Evolutionary conservation across 2,329 filamentous ascomycete genomes (phyloP), one percentile per base, ranked within the genome.

Genomic region (Dactylellina sp.): DNA sequence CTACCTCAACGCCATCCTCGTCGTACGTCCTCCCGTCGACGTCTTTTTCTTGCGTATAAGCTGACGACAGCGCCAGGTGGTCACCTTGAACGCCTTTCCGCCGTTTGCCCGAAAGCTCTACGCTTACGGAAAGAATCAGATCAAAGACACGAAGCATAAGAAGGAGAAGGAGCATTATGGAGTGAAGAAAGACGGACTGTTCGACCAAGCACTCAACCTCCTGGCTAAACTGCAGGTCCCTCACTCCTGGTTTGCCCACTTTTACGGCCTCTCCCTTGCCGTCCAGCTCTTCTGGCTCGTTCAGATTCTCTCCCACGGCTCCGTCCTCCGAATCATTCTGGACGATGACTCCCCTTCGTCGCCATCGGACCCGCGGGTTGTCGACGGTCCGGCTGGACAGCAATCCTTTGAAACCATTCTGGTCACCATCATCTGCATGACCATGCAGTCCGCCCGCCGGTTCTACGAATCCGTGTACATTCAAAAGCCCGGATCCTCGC

Each of bases 241-340:
- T 20, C 95, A 98, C 82, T 86, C 86, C 75, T 98, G 91, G 89
- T 98, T 98, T 81, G 86, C 85, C 46, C 91, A 95, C 78, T 98
- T 97, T 82, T 98, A 99, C 80, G 79, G 91, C 60, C 80, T 88
- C 37, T 94, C 91, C 2, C 82, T 93, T 2, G 79, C 83, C 1
- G 88, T 87, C 71, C 93, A 91, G 0, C 78, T 87, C 2, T 90
- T 93, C 80, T 97, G 93, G 92, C 86, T 85, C 0, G 81, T 82
- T 76, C 89, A 93, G 80, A 86, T 90, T 61, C 76, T 86, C 22
- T 81, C 79, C 24, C 80, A 83, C 71, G 90, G 91, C 0, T 75
- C 79, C 0, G 77, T 86, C 16, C 85, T 92, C 79, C 80, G 81
- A 25, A 79, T 80, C 14, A 79, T 85, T 16, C 20, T 88, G 81